Conservation (phyloP, 2,329 filamentous ascomycete species). For the Colletotrichum tabaci region DNA sequence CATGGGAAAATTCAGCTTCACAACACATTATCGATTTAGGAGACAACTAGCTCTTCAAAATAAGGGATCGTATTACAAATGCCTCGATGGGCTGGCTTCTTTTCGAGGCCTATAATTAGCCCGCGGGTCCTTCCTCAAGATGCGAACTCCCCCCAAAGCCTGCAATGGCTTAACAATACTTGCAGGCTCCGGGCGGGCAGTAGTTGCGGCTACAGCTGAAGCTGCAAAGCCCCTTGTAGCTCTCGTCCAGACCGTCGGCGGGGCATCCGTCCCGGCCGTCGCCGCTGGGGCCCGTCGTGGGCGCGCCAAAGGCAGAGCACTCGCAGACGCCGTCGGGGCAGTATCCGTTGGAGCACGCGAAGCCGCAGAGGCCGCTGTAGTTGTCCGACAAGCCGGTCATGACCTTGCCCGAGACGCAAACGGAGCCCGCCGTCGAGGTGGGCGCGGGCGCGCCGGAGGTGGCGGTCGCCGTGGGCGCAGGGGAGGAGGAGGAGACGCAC, state of each 20-base stretch:
- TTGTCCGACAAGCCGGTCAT: conserved; percentile 48
- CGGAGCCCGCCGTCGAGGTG: conserved; percentile 33
- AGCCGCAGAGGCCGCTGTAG: conserved; percentile 55
- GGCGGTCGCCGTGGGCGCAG: conserved; percentile 19
- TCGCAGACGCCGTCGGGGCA: conserved; percentile 53
- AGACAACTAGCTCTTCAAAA: not conserved
- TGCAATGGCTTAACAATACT: conserved; percentile 33
- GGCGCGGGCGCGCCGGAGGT: conserved; percentile 30
- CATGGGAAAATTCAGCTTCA: not conserved
- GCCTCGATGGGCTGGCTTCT: not conserved
- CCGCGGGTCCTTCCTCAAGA: not conserved
- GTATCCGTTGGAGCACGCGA: conserved; percentile 51
- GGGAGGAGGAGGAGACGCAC: conserved; percentile 22
- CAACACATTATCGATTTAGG: not conserved
- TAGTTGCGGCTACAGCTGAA: conserved; percentile 63
- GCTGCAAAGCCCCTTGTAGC: conserved; percentile 62
- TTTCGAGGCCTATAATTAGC: not conserved
- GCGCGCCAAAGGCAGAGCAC: conserved; percentile 51
- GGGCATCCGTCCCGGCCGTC: conserved; percentile 53
- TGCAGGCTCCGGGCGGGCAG: conserved; percentile 55
- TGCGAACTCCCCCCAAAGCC: not conserved
- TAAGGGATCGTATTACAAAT: not conserved
- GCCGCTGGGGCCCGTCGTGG: conserved; percentile 41
- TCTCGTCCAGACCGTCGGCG: conserved; percentile 49
- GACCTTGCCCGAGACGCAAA: conserved; percentile 49